These are phyloP conservation scores for Wickerhamiella azyma DNA, from an alignment of 805 yeast species.

Conservation along the genomic window DNA sequence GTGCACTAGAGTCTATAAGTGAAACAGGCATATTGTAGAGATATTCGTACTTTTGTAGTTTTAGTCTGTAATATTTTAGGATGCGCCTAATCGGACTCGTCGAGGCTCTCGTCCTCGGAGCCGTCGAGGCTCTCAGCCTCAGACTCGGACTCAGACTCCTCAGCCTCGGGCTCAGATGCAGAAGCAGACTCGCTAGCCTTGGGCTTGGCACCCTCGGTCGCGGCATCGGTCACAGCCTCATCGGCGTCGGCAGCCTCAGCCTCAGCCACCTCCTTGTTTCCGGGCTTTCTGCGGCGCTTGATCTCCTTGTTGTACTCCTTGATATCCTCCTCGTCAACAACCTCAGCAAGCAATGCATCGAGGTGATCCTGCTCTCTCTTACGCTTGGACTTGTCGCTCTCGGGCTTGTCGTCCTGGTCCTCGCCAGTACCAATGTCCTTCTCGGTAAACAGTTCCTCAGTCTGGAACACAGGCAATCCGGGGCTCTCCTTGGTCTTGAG, in stretches of 20 bases:
- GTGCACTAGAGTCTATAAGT: too few species aligned
- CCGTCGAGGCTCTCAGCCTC: conserved; percentile 5
- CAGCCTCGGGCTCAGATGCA: not conserved
- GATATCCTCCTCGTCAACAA: conserved; percentile 60
- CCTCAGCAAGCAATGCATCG: conserved; percentile 72
- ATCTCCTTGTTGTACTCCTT: conserved; percentile 47
- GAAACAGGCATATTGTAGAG: too few species aligned
- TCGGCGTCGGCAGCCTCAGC: not conserved
- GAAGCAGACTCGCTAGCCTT: not conserved
- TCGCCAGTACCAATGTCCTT: conserved; percentile 33
- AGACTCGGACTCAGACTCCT: not conserved
- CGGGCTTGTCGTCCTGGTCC: conserved; percentile 27
- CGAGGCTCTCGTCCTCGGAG: not conserved
- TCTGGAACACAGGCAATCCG: conserved; percentile 66
- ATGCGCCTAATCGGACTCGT: not conserved
- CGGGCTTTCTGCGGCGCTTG: conserved; percentile 10
- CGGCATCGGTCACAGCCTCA: not conserved
- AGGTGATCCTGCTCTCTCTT: conserved; percentile 29
- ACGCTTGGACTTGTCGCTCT: conserved; percentile 21
- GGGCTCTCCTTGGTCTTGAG: conserved; percentile 65
- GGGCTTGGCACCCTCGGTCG: too few species aligned
- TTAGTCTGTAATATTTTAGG: not conserved
- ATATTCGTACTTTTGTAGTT: too few species aligned
- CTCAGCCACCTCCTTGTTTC: not conserved
- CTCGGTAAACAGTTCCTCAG: conserved; percentile 38